Evolutionary conservation across 2,329 filamentous ascomycete genomes (phyloP), one percentile per base, ranked within the genome.

Genomic region (Diaporthe nobilis): DNA sequence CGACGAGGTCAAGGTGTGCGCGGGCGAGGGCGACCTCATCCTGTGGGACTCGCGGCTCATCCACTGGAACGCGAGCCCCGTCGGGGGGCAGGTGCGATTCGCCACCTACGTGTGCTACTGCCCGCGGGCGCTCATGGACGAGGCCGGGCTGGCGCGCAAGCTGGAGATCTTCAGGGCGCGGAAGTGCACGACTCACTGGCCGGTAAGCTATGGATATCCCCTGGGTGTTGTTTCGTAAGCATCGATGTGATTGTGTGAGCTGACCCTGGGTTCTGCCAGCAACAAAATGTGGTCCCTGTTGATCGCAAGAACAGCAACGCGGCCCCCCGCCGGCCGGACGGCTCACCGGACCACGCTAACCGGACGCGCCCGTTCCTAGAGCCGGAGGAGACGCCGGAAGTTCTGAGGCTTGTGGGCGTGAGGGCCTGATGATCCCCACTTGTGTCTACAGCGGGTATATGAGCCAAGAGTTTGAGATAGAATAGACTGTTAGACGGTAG

Each of bases 21-120:
- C 74, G n/a, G 71, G 34, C 20, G 68, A 72, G 53, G 74, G 74
- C 10, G 74, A 71, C 42, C 71, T 76, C 34, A 71, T 76, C 61
- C 53, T 76, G 13, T 76, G 74, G 74, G 74, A 76, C 49, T 71
- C 61, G 34, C 63, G 74, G 12, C 55, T 58, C 5, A 49, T 76
- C 28, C 71, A 76, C 53, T 76, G 74, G 74, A 76, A 74, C 71
- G 53, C 71, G 25, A 76, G 71, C 49, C 71, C 74, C 39, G 44
- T 57, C 1, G 74, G 44, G 2, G 12, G 22, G 25, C 71, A 65
- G 39, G 68, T 70, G 12, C 55, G 74, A 17, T 74, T 76, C 34
- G 44, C 74, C 4, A 65, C 37, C 3, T 74, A 76, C 7, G 74
- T 74, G 17, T 76, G 74, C 47, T 76, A 74, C 57, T 74, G 71